phyloP scores from a whole-genome alignment of 2,329 filamentous ascomycete genomes.

The Colletotrichum destructivum region DNA sequence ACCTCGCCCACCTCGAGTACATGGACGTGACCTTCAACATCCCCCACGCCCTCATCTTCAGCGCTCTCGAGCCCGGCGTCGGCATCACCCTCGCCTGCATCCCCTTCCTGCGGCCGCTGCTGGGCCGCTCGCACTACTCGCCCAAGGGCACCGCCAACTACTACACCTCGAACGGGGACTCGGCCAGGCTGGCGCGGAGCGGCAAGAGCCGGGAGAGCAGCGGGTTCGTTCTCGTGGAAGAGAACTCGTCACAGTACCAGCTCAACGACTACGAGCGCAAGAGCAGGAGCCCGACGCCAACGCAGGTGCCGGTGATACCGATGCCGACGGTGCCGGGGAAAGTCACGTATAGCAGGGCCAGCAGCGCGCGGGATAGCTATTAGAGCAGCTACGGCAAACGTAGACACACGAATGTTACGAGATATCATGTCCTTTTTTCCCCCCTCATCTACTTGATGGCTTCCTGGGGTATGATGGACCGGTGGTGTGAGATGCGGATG shows the following conservation, averaged over 20 bases:
- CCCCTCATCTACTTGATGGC: no score
- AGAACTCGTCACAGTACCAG: neutral
- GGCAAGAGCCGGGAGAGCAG: neutral
- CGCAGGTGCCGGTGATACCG: no score
- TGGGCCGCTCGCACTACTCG: conserved; percentile 46
- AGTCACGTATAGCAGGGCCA: neutral
- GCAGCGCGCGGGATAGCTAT: neutral
- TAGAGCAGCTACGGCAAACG: neutral
- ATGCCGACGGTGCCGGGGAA: conserved; percentile 9
- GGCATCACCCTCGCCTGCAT: conserved; percentile 57
- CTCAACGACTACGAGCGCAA: neutral
- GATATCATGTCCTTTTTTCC: no score
- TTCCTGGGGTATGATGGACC: no score
- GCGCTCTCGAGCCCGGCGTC: conserved; percentile 55
- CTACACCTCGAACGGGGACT: conserved; percentile 18
- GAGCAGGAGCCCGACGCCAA: neutral
- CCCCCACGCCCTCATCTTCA: conserved; percentile 54
- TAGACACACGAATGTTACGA: neutral
- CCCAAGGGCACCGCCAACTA: conserved; percentile 34
- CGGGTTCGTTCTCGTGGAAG: conserved; percentile 19
- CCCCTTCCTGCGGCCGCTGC: conserved; percentile 57
- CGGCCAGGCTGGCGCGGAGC: neutral
- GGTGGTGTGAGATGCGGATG: no score
- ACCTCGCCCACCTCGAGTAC: conserved; percentile 51
- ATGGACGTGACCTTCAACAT: conserved; percentile 54